These are phyloP conservation scores for Termitomyces sp. DNA, from an alignment of 768 basidiomycete genomes.

Conservation along the genomic window DNA sequence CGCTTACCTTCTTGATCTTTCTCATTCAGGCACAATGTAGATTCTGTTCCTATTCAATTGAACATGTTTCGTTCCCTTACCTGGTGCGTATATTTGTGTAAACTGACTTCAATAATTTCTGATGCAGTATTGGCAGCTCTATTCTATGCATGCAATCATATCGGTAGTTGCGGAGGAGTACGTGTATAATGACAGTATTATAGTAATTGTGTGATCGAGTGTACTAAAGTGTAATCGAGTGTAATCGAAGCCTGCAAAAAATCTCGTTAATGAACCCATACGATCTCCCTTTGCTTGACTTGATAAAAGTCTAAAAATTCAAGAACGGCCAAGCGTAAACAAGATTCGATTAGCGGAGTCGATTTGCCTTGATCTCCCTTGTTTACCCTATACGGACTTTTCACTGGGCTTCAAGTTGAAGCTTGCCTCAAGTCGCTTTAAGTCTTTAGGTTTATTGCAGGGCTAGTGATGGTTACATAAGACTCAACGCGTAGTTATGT, in stretches of 20 bases:
- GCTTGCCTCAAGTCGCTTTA: background rate
- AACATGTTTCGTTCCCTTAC: background rate
- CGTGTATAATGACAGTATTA: background rate
- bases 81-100: background rate
- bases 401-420: background rate
- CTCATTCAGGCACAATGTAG: background rate
- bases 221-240: background rate
- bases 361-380: background rate
- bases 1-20: background rate
- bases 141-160: background rate
- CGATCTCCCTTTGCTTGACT: background rate
- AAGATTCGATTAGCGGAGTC: background rate
- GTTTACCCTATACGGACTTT: background rate
- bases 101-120: background rate
- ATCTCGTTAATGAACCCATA: background rate
- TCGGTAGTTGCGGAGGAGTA: background rate
- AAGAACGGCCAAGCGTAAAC: background rate
- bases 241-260: background rate
- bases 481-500: background rate
- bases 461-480: background rate
- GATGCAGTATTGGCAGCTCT: background rate
- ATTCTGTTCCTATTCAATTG: background rate
- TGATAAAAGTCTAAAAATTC: background rate
- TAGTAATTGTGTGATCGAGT: background rate
- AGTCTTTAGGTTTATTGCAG: background rate